Evolutionary conservation across 345 rosid genomes (phyloP).

Genomic region (Barbarea vulgaris): DNA sequence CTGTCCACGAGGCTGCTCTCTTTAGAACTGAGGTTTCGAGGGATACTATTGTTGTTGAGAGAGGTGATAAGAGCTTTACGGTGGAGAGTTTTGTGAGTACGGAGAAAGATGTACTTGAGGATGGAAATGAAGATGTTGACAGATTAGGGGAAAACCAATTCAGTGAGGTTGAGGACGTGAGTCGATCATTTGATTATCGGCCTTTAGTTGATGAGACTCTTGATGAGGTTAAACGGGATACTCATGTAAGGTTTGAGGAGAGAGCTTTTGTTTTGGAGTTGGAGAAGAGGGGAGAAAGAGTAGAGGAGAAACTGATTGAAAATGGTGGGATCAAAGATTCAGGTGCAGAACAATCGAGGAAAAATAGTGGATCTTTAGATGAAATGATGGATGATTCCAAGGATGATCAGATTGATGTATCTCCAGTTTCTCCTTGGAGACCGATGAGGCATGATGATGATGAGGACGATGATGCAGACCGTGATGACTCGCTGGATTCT

Average conservation of each 20-base stretch:
- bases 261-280: slow-evolving; percentile 39
- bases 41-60: slow-evolving; percentile 53
- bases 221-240: slow-evolving; percentile 46
- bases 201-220: slow-evolving; percentile 52
- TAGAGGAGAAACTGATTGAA: slow-evolving; percentile 33
- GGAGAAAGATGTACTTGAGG: slow-evolving; percentile 41
- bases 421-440: slow-evolving; percentile 50
- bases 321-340: slow-evolving; percentile 22
- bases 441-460: slow-evolving; percentile 44
- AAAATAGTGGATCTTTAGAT: slow-evolving; percentile 36
- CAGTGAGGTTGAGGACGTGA: slow-evolving; percentile 51
- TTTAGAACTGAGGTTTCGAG: slow-evolving; percentile 49
- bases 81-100: slow-evolving; percentile 44
- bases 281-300: slow-evolving; percentile 43
- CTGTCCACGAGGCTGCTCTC: slow-evolving; percentile 50
- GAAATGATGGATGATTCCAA: slow-evolving; percentile 41
- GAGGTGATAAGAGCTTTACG: slow-evolving; percentile 37
- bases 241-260: slow-evolving; percentile 43
- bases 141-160: slow-evolving; percentile 37
- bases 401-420: slow-evolving; percentile 45
- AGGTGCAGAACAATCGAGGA: slow-evolving; percentile 16
- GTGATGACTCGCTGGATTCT: slow-evolving; percentile 60
- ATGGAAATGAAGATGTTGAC: too few relatives aligned
- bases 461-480: slow-evolving; percentile 52
- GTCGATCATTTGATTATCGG: slow-evolving; percentile 44